A percentile compares a stretch with the other conserved stretches of the same genome.
Evolutionary conservation across 2,329 filamentous ascomycete species (phyloP).

Genomic region (Clarireedia sp.): DNA sequence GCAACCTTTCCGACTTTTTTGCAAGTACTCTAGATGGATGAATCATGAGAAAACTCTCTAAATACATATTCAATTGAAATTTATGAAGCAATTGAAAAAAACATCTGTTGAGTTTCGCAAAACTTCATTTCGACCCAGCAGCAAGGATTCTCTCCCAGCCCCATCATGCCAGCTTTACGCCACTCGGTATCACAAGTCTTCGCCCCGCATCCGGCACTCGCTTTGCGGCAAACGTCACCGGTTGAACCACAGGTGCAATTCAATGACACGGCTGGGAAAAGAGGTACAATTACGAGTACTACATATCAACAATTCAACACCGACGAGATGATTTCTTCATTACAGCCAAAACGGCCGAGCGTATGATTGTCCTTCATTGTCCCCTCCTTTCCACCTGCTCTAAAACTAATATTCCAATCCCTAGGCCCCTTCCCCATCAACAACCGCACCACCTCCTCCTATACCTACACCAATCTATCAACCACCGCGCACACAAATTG

Average conservation of each 20-base stretch:
- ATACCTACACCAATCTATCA: background rate
- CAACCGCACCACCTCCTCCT: background rate
- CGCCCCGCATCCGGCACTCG: constrained; percentile 13
- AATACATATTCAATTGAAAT: too few relatives aligned
- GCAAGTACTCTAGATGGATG: too few relatives aligned
- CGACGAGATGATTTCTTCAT: background rate
- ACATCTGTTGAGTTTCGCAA: too few relatives aligned
- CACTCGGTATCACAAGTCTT: constrained; percentile 18
- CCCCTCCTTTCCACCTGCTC: background rate
- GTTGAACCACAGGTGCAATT: background rate
- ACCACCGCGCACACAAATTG: constrained; percentile 35
- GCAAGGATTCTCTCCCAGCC: too few relatives aligned
- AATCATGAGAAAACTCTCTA: too few relatives aligned
- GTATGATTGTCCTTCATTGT: constrained; percentile 7
- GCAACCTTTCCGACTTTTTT: background rate
- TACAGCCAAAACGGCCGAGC: constrained; percentile 16
- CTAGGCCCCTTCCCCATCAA: background rate
- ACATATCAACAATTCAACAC: background rate
- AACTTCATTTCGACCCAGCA: too few relatives aligned
- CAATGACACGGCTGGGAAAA: background rate
- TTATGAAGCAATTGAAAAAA: too few relatives aligned
- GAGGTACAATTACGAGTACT: background rate
- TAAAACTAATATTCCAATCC: background rate
- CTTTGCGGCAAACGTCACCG: background rate
- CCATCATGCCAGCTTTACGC: background rate